A percentile compares a stretch with the other conserved stretches of the same genome.
Conservation (phyloP, 2,329 filamentous ascomycete species). For the Aspergillus ochraceus region DNA sequence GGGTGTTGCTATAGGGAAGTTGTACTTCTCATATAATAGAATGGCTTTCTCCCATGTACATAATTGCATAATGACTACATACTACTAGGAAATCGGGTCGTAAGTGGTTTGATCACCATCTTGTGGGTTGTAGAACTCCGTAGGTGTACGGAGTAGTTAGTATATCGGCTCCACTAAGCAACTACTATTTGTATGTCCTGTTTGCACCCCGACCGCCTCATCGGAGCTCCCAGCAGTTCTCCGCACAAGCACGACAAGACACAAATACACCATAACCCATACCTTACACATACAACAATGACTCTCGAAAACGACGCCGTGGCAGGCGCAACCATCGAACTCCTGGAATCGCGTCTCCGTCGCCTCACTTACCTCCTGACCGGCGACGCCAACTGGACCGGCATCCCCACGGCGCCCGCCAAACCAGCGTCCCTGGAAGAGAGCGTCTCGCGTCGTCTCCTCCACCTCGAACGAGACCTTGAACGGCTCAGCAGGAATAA, state of each 20-base stretch:
- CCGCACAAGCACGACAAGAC: no score
- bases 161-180: background rate
- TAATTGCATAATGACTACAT: background rate
- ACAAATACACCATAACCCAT: no score
- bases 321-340: constrained; percentile 42
- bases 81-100: background rate
- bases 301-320: constrained; percentile 35
- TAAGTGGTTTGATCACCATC: no score
- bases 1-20: background rate
- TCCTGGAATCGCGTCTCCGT: constrained; percentile 46
- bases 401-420: constrained; percentile 33
- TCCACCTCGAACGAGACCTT: constrained; percentile 39
- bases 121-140: no score
- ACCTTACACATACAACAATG: constrained; percentile 20
- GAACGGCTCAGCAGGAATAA: constrained; percentile 38
- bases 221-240: no score
- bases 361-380: constrained; percentile 47
- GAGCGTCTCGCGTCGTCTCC: constrained; percentile 41
- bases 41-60: background rate
- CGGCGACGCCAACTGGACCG: constrained; percentile 42
- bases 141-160: no score
- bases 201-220: constrained; percentile 11
- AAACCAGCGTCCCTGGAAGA: constrained; percentile 38
- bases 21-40: background rate
- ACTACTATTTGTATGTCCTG: constrained; percentile 15